Evolutionary conservation across 192 early-diverging fungal genomes (phyloP).

Genomic region (Backusella morwellensis): DNA sequence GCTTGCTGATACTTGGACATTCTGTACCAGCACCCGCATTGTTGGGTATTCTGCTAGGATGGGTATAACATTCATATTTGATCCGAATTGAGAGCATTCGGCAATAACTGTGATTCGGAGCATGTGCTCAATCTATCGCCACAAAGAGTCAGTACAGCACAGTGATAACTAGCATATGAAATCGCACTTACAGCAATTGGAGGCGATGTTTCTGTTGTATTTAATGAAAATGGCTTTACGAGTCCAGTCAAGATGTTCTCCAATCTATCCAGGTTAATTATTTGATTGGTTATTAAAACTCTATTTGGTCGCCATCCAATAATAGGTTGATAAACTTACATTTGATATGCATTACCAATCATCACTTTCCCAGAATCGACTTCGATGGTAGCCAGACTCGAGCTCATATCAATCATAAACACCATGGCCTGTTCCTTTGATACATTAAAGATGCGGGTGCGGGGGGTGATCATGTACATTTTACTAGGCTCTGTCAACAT

Average conservation of each 20-base stretch:
- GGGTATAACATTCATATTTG: slow-evolving; percentile 55
- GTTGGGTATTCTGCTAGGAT: slow-evolving; percentile 57
- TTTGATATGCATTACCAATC: slow-evolving; percentile 49
- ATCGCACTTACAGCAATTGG: neutral
- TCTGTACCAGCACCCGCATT: slow-evolving; percentile 53
- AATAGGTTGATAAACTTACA: slow-evolving; percentile 31
- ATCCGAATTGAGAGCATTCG: slow-evolving; percentile 61
- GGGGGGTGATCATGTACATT: slow-evolving; percentile 55
- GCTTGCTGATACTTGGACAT: slow-evolving; percentile 37
- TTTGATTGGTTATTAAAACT: neutral
- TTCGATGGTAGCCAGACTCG: slow-evolving; percentile 64
- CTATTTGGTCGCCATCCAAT: neutral
- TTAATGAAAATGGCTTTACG: slow-evolving; percentile 33
- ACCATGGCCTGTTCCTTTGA: slow-evolving; percentile 60
- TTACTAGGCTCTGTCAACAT: neutral
- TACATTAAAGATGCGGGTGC: slow-evolving; percentile 60
- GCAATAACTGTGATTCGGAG: slow-evolving; percentile 56
- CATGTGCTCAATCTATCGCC: slow-evolving; percentile 23
- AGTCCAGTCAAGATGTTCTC: slow-evolving; percentile 29
- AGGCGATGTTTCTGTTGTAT: neutral
- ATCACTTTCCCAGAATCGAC: slow-evolving; percentile 35
- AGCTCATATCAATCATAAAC: slow-evolving; percentile 68
- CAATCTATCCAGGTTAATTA: slow-evolving; percentile 14
- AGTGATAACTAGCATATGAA: neutral
- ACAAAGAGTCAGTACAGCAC: too few species aligned